Evolutionary conservation across 1,139 yeast species (phyloP), one percentile per base, ranked within the genome.

Genomic region (Candida tropicalis): DNA sequence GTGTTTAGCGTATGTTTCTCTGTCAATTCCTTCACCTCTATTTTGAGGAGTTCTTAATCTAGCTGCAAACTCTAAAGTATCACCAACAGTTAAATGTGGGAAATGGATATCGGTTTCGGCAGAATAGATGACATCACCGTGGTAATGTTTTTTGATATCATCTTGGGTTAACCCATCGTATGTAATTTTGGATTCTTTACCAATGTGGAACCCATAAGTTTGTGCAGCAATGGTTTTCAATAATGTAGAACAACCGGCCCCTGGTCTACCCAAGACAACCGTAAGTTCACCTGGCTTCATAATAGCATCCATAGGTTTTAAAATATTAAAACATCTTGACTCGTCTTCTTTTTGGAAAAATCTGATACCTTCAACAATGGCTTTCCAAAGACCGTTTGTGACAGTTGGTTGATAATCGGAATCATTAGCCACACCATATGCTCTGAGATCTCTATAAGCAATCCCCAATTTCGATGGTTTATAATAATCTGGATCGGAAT

Each of bases 351-450:
- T 57, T 39, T 75, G 65, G 61, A 44, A 32, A 12, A 16, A 66
- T 54, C 46, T 54, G n/a, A 54, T 29, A 3, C 51, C 50, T 31
- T 60, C 62, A 8, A 35, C 38, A 6, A 53, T 45, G 6, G 48
- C 40, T 43, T 66, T 65, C 39, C 45, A 60, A 33, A 69, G 64
- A n/a, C 73, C 66, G 56, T 84, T 87, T 16, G 73, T 56, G 10
- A 85, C 82, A 1, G 89, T 87, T 17, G 84, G 69, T 62, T 87
- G 95, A 63, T 84, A 88, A 55, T 86, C 93, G 2, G 89, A 77
- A 55, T 84, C 93, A 3, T 85, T 71, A 9, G 91, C 89, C 46
- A 75, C 75, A 46, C 96, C 97, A 50, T 73, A 77, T 1, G 90
- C 93, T 43, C 85, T 66, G 51, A 89, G 65, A 53, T 86, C 66